Base-by-base conservation (phyloP, 805 yeast species). In the Sugiyamaella qingdaonensis region DNA sequence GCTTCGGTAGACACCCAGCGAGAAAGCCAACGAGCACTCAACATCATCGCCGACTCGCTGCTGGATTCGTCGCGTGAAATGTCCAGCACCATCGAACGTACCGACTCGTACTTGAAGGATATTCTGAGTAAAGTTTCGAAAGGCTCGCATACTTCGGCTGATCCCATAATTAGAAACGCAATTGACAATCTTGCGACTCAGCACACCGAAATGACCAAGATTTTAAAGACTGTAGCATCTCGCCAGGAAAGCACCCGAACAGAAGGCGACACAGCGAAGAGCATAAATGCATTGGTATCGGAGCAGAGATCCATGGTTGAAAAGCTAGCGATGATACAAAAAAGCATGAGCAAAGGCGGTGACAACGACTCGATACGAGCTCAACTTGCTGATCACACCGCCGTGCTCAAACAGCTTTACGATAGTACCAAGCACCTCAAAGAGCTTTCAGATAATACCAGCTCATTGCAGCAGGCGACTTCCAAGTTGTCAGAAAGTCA, bases 11-110 rank as follows among this genome's bases (percentile, higher is more conserved):
- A 56, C 14, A 49, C 53, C 16, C 58, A 55, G 18, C 42, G 42
- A 14, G 60, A 59, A 42, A 36, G 47, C 32, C 57, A 57, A 33
- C 24, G 49, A n/a, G 53, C 56, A 10, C 47, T 57, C 13, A 31
- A 51, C 13, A 39, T 52, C 11, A 52, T 57, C 13, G 43, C 57
- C 7, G 60, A 57, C 42, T 51, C 57, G 10, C 50, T 59, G 13
- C 53, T 59, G 10, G 54, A 51, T 10, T 53, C 59, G 18, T 49
- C 54, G 16, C 39, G 48, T 19, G 54, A 53, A 21, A 49, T 55
- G 18, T 32, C 18, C 19, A 41, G 54, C 9, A 45, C 50, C 29
- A 48, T 55, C 14, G 41, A 54, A 18, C 48, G 47, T 2, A 54
- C 49, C 21, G 57, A 55, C n/a, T 5, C 49, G 10, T 43, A 48